phyloP scores from a whole-genome alignment of 306 rosid species.

The Corylus americana region DNA sequence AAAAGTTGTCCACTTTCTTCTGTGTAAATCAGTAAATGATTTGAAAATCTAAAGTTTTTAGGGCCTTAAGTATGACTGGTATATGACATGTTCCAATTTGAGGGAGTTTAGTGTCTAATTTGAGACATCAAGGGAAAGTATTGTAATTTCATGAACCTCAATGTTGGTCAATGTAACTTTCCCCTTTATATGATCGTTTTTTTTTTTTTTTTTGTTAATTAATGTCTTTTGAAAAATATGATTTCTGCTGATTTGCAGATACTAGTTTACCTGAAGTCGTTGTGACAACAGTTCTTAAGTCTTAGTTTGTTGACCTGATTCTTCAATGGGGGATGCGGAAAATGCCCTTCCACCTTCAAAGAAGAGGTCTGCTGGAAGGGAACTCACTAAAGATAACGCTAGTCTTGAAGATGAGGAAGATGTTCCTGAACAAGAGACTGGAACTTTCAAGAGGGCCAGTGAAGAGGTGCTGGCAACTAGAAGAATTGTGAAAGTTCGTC shows the following conservation, averaged over 20 bases:
- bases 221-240: constrained; percentile 11
- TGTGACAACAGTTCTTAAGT: constrained; percentile 4
- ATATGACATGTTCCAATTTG: no score
- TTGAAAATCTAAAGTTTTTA: no score
- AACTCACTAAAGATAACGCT: constrained; percentile 77
- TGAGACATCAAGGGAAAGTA: no score
- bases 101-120: no score
- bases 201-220: background rate
- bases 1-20: no score
- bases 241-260: constrained; percentile 40
- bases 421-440: constrained; percentile 53
- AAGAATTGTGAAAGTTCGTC: constrained; percentile 87
- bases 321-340: constrained; percentile 75
- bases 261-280: constrained; percentile 13
- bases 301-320: constrained; percentile 25
- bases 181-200: background rate
- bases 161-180: background rate
- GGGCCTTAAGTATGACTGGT: no score
- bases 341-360: constrained; percentile 65
- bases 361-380: constrained; percentile 95
- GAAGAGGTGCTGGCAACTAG: constrained; percentile 86
- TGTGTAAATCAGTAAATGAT: no score
- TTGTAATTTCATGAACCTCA: background rate
- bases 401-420: constrained; percentile 85
- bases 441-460: constrained; percentile 91